Base-by-base conservation (phyloP, 1,284 basidiomycete species). In the Polyporus tsugae region DNA sequence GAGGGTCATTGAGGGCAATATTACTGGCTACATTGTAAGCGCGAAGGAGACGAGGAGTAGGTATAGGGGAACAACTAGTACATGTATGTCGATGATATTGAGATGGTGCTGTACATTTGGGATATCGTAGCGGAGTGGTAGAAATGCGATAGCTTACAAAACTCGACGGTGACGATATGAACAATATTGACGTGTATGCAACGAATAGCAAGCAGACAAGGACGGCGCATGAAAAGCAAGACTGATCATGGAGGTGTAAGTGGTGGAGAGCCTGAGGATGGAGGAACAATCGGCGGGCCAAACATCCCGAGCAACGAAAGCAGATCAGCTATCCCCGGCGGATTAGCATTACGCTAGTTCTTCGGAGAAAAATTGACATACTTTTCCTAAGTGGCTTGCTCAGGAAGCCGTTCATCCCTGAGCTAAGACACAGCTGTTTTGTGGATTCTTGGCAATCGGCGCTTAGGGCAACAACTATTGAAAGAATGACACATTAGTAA, bases 401-500 rank as follows among this genome's bases (percentile, higher is more conserved):
- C 70, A 91, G 85, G 77, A 91, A 92, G 4, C 83, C 82, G 73
- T 91, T 91, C 90, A 92, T 91, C 19, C 90, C 90, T 9, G 90
- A 89, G 73, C 89, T 91, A 22, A 91, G 77, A 74, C 90, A 92
- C 15, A 91, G 81, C 75, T 89, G 86, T 76, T 91, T 91, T 3
- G 90, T 91, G 6, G 89, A 91, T 67, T 91, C 89, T 78, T 92
- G 90, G 72, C 88, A 90, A 76, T 92, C 90, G 0, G 90, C 90
- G 73, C 89, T 91, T 44, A 92, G 78, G 1, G 90, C 90, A 58
- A 91, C 85, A 69, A 92, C 90, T 91, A 68, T 2, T n/a, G 33
- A 29, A 29, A 29, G 1, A 29, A 29, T 29, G 29, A 29, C 36
- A 15, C n/a, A 17, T 59, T 39, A 36, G 36, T 39, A 39, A 62